These are phyloP conservation scores for Penicillium verrucosum DNA, from an alignment of 2,329 filamentous ascomycete species.

Conservation along the genomic window DNA sequence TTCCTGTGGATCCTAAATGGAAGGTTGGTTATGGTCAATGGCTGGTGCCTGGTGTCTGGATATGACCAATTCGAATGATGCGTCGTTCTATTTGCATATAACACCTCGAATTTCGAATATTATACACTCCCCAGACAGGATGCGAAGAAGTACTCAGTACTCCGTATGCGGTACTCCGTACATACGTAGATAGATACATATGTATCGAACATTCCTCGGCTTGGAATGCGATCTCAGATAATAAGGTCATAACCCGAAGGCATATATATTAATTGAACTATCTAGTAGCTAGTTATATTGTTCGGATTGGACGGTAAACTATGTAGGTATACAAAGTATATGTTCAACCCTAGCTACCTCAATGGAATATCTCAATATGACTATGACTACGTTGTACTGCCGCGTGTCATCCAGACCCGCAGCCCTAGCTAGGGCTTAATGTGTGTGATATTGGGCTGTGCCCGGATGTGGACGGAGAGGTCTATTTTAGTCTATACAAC, in stretches of 20 bases:
- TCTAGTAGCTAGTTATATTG: neutral
- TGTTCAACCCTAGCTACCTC: neutral
- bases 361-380: neutral
- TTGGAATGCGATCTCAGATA: neutral
- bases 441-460: neutral
- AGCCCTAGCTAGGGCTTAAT: neutral
- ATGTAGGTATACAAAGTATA: too few species aligned
- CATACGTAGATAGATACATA: neutral
- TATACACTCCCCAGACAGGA: neutral
- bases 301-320: neutral
- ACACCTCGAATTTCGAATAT: neutral
- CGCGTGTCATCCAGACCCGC: neutral
- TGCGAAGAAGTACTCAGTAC: neutral
- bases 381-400: neutral
- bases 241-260: neutral
- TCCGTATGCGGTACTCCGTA: neutral
- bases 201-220: slow-evolving; percentile 2
- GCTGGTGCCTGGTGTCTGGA: neutral
- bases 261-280: neutral
- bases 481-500: neutral
- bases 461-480: neutral
- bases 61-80: neutral
- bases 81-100: neutral
- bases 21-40: neutral
- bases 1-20: neutral